Base-by-base conservation (phyloP, 2,329 filamentous ascomycete genomes). In the Aureobasidium mangrovei region DNA sequence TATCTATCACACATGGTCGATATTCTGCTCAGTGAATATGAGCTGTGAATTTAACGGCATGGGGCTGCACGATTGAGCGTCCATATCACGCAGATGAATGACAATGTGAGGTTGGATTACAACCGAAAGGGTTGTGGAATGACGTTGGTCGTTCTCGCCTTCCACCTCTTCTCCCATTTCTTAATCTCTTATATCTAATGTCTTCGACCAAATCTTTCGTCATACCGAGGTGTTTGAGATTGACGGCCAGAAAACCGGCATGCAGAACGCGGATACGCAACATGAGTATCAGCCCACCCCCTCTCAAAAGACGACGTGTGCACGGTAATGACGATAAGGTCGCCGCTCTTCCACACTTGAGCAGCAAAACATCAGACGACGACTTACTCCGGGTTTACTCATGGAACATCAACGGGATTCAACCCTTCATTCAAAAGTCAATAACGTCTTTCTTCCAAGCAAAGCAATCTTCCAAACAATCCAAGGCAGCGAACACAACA, bases 381-480 rank as follows among this genome's bases (percentile, higher is more conserved):
- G 36, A 53, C 55, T 9, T 45, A n/a, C 41, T 74, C 8, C 62
- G 63, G 4, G 67, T 77, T 29, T 74, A 71, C 61, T 72, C 72
- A 7, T 77, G 74, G 74, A 76, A 77, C 59, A 63, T 77, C 59
- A 75, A 77, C 58, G 73, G 74, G 51, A 72, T 77, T 38, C 59
- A 60, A 4, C 71, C 73, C 0, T 72, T 77, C 44, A 64, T 71
- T 3, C 69, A 71, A 53, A 63, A 60, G 28, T 56, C 68, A 2
- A 73, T 77, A 32, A 70, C 67, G 0, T 68, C 67, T 2, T 74
- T 70, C 59, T 72, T 74, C 53, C 35, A 57, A 35, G 44, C 58
- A 1, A 61, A 44, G 6, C 51, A 54, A 4, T 47, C 45, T 4
- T 40, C 18, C 31, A 47, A 44, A 44, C 31, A 9, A 31, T 7